phyloP scores from a whole-genome alignment of 2,329 filamentous ascomycete species.

The Didymella exigua region DNA sequence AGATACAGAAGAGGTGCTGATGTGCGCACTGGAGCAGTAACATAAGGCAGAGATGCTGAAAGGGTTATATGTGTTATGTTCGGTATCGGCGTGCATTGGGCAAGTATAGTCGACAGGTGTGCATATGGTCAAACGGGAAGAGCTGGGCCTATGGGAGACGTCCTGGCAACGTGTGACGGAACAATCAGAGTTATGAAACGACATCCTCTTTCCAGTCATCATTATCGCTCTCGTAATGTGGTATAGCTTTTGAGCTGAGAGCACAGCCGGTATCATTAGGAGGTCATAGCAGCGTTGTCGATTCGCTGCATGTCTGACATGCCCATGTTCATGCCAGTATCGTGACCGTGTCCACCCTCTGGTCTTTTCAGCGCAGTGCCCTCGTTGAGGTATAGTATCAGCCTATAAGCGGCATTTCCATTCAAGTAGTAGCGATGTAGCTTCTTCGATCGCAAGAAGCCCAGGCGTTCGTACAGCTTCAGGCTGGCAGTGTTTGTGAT shows the following conservation, averaged over 20 bases:
- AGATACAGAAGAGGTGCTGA: not conserved
- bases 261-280: not conserved
- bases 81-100: not conserved
- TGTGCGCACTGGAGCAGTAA: no score
- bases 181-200: not conserved
- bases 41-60: not conserved
- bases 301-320: constrained; percentile 8
- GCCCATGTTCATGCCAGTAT: constrained; percentile 7
- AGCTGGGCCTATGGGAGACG: not conserved
- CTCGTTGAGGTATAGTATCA: constrained; percentile 78
- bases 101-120: not conserved
- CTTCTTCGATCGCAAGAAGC: constrained; percentile 90
- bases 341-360: not conserved
- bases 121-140: not conserved
- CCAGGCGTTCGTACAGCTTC: constrained; percentile 88
- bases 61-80: not conserved
- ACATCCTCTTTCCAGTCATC: not conserved
- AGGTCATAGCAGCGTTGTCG: constrained; percentile 8
- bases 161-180: not conserved
- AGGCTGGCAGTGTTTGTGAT: constrained; percentile 89
- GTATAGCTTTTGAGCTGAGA: not conserved
- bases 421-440: constrained; percentile 96
- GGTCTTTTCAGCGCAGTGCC: constrained; percentile 44
- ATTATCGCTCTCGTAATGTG: not conserved
- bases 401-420: constrained; percentile 88